Percentiles rank a stretch among this genome's conserved stretches.
These are phyloP conservation scores for Penicillium sp. DNA, from an alignment of 2,329 filamentous ascomycete species.

Conservation along the genomic window DNA sequence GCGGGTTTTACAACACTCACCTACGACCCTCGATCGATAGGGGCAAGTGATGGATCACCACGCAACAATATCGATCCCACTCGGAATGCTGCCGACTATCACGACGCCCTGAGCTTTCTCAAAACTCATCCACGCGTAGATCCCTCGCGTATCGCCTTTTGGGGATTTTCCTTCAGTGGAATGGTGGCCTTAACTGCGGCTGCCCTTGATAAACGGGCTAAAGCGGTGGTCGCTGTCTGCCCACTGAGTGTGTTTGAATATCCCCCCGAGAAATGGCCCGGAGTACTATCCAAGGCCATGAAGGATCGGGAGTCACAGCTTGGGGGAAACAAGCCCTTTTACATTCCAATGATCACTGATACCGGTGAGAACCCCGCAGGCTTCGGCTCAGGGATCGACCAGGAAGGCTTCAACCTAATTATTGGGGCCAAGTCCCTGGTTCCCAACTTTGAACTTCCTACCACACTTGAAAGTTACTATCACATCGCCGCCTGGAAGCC, in stretches of 20 bases:
- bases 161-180: conserved; percentile 39
- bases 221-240: conserved; percentile 26
- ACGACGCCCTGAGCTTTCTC: conserved; percentile 41
- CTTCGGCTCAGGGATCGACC: conserved; percentile 22
- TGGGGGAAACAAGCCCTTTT: conserved; percentile 40
- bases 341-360: conserved; percentile 37
- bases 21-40: conserved; percentile 36
- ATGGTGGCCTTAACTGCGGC: conserved; percentile 28
- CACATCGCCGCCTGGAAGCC: conserved; percentile 15
- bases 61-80: conserved; percentile 35
- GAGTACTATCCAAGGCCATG: conserved; percentile 32
- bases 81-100: conserved; percentile 36
- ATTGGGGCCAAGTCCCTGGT: conserved; percentile 13
- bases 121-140: conserved; percentile 28
- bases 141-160: conserved; percentile 33
- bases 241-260: conserved; percentile 19
- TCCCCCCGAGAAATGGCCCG: conserved; percentile 7
- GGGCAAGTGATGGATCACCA: conserved; percentile 35
- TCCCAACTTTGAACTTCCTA: conserved; percentile 20
- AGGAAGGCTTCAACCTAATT: conserved; percentile 16
- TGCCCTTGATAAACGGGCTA: conserved; percentile 33
- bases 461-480: conserved; percentile 34
- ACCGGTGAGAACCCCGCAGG: conserved; percentile 41
- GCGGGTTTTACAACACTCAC: conserved; percentile 27
- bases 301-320: conserved; percentile 43